Evolutionary conservation across 208 protist genomes (phyloP).

Genomic region (Crithidia thermophila): DNA sequence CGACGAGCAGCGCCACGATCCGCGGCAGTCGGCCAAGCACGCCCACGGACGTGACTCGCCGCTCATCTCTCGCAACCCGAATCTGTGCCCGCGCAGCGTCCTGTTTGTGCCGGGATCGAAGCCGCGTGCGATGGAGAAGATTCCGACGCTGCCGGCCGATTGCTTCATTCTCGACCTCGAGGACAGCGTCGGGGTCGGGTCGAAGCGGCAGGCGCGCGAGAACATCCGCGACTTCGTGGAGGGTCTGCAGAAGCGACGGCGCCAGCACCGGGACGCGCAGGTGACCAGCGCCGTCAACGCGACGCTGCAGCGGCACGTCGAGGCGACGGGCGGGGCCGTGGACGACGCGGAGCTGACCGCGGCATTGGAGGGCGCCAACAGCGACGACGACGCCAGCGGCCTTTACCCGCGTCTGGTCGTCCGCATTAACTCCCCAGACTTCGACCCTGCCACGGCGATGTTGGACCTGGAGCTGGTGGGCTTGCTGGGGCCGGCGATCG

Average conservation of each 20-base stretch:
- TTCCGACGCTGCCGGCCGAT: slow-evolving; percentile 57
- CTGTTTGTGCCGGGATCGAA: slow-evolving; percentile 75
- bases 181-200: slow-evolving; percentile 45
- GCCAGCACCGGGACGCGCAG: slow-evolving; percentile 10
- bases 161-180: slow-evolving; percentile 85
- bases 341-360: background rate
- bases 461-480: slow-evolving; percentile 80
- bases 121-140: slow-evolving; percentile 57
- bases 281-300: slow-evolving; percentile 5
- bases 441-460: slow-evolving; percentile 67
- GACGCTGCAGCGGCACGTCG: background rate
- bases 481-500: slow-evolving; percentile 63
- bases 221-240: slow-evolving; percentile 55
- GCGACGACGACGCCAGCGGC: background rate
- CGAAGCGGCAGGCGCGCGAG: slow-evolving; percentile 65
- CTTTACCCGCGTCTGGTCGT: slow-evolving; percentile 59
- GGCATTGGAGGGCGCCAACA: background rate
- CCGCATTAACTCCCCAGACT: slow-evolving; percentile 82
- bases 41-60: background rate
- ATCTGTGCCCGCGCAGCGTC: slow-evolving; percentile 73
- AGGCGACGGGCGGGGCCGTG: background rate
- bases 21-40: background rate
- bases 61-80: slow-evolving; percentile 51
- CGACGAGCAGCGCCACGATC: slow-evolving; percentile 1
- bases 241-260: slow-evolving; percentile 22